Evolutionary conservation across 202 grass and related monocot genomes (phyloP), one percentile per base, ranked within the genome.

Genomic region (Dendrocalamus latiflorus): DNA sequence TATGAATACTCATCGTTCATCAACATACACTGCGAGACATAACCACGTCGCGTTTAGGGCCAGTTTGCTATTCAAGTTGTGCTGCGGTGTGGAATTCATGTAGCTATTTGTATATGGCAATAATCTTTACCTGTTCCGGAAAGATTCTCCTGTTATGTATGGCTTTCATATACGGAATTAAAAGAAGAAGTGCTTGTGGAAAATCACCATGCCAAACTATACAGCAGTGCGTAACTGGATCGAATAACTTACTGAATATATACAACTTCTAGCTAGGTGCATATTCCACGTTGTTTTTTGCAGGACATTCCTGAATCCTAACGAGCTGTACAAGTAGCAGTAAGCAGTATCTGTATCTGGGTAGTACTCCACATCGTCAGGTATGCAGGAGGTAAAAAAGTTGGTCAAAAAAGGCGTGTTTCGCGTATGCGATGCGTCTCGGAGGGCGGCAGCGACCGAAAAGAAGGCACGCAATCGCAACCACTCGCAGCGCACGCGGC

Each of bases 321-420:
- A 8, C 65, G 12, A 69, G 22, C 26, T 28, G 26, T 15, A 44
- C 1, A 36, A 3, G 64, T 41, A 42, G n/a, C 42, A 25, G 38
- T 4, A 25, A 33, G 22, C 44, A 53, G 62, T 62, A 62, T 4
- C n/a, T 14, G 11, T 22, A 41, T 41, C 30, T 3, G 38, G 24
- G 41, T 26, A 17, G 12, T 17, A 45, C 0, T 3, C 26, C 1
- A 21, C 51, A 2, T 48, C 21, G 2, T 3, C 13, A 13, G 8
- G 3, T 1, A 17, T n/a, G 17, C 22, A 60, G 11, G 71, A 33
- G 9, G 11, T 28, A 28, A 10, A 70, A 74, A 66, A 38, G 3
- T 7, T 33, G 85, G 70, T 78, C 81, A 82, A 80, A 76, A 57
- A 9, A 34, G 21, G 63, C 51, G 20, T 15, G 28, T 58, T 49